Percentiles rank a stretch among this genome's conserved stretches.
These are phyloP conservation scores for Talaromyces sp. DNA, from an alignment of 2,329 filamentous ascomycete species.

Conservation along the genomic window DNA sequence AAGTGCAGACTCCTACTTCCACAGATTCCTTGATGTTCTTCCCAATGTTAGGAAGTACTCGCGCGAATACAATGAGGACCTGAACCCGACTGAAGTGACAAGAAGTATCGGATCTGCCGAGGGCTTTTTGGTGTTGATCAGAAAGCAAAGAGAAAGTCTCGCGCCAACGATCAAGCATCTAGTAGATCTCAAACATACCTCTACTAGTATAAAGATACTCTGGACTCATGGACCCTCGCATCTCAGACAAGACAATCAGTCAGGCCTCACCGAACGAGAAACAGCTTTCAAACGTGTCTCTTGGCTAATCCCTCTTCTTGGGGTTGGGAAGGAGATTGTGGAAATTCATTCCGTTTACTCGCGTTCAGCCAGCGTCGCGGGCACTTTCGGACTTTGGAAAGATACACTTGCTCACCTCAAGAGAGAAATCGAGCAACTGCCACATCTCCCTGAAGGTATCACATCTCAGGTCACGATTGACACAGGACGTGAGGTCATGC, in stretches of 20 bases:
- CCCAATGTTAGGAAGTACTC: conserved; percentile 63
- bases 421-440: conserved; percentile 43
- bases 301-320: conserved; percentile 70
- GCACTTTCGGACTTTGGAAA: conserved; percentile 51
- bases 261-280: conserved; percentile 20
- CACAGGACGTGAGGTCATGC: conserved; percentile 27
- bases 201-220: conserved; percentile 33
- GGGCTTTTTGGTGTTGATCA: conserved; percentile 62
- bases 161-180: conserved; percentile 32
- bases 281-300: conserved; percentile 29
- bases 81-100: conserved; percentile 74
- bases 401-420: conserved; percentile 46
- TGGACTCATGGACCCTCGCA: conserved; percentile 28
- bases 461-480: conserved; percentile 30
- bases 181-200: conserved; percentile 27
- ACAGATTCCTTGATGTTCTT: conserved; percentile 72
- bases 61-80: conserved; percentile 75
- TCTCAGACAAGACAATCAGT: conserved; percentile 24
- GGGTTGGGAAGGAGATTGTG: conserved; percentile 60
- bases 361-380: conserved; percentile 46
- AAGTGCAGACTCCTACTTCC: conserved; percentile 68
- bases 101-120: conserved; percentile 84
- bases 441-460: conserved; percentile 53
- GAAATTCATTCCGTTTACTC: conserved; percentile 66
- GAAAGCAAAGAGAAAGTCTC: conserved; percentile 39